A percentile compares a stretch with the other conserved stretches of the same genome.
Conservation (phyloP, 192 early-diverging fungal species). For the Spinellus fusiger region DNA sequence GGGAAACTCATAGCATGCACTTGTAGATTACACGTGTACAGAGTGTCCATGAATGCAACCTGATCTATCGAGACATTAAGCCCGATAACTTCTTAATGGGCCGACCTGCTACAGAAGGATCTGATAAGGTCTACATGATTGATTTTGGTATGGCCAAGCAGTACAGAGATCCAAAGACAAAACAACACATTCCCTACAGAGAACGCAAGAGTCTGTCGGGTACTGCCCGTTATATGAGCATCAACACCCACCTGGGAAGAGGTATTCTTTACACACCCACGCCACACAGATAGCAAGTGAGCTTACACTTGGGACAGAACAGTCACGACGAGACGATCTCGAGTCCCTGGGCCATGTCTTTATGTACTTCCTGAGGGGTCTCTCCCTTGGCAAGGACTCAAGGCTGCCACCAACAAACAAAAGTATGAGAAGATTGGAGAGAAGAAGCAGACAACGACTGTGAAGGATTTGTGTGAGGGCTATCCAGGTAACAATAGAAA, state of each 20-base stretch:
- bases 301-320: constrained; percentile 53
- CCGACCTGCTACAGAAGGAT: constrained; percentile 35
- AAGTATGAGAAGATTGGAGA: constrained; percentile 99
- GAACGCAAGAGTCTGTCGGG: constrained; percentile 92
- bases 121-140: constrained; percentile 77
- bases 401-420: constrained; percentile 96
- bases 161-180: constrained; percentile 93
- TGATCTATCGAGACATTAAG: constrained; percentile 97
- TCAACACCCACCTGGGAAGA: constrained; percentile 94
- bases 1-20: no score
- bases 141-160: constrained; percentile 99
- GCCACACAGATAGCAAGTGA: not conserved
- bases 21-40: constrained; percentile 69
- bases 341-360: constrained; percentile 97
- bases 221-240: constrained; percentile 96
- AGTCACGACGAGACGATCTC: constrained; percentile 94
- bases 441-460: constrained; percentile 85
- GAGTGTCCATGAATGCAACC: constrained; percentile 86
- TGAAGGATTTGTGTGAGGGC: constrained; percentile 86
- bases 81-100: constrained; percentile 98
- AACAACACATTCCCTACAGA: constrained; percentile 93
- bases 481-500: constrained; percentile 55
- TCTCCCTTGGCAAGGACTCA: constrained; percentile 96
- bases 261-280: constrained; percentile 37
- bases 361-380: constrained; percentile 95